Evolutionary conservation across 192 early-diverging fungal species (phyloP).

Genomic region (Oehlia diaphana): DNA sequence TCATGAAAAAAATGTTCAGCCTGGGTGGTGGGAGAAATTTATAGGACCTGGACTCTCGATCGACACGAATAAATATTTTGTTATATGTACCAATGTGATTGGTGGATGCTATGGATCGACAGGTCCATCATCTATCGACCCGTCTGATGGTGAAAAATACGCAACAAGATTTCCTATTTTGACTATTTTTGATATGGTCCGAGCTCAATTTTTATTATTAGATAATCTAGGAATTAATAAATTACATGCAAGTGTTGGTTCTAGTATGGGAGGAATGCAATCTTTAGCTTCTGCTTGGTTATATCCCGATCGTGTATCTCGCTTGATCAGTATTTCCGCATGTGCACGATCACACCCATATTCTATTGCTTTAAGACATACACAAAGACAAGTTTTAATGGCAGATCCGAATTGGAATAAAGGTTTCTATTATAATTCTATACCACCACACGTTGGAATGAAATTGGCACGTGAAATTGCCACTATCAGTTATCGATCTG

Average conservation of each 20-base stretch:
- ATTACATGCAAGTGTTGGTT: slow-evolving; percentile 88
- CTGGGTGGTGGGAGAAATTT: slow-evolving; percentile 98
- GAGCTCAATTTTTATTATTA: slow-evolving; percentile 87
- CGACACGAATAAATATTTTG: slow-evolving; percentile 92
- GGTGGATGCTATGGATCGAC: slow-evolving; percentile 97
- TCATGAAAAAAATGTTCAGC: slow-evolving; percentile 69
- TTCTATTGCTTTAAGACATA: slow-evolving; percentile 90
- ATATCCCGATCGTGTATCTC: slow-evolving; percentile 78
- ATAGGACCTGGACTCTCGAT: slow-evolving; percentile 89
- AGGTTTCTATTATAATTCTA: slow-evolving; percentile 88
- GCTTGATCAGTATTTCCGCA: slow-evolving; percentile 84
- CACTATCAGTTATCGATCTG: slow-evolving; percentile 91
- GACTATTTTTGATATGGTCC: slow-evolving; percentile 95
- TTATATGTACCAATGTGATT: slow-evolving; percentile 95
- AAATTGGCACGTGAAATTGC: slow-evolving; percentile 94
- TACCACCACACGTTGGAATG: slow-evolving; percentile 91
- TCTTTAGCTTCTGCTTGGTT: slow-evolving; percentile 82
- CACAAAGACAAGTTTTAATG: slow-evolving; percentile 93
- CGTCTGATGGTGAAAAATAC: slow-evolving; percentile 72
- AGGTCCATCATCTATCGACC: slow-evolving; percentile 83
- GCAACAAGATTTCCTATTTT: slow-evolving; percentile 89
- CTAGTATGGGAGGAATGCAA: slow-evolving; percentile 97
- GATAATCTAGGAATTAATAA: slow-evolving; percentile 75
- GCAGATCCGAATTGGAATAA: slow-evolving; percentile 94
- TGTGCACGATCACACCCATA: slow-evolving; percentile 95